A percentile compares a stretch with the other conserved stretches of the same genome.
phyloP scores from a whole-genome alignment of 306 rosid species.

The Cicer judaicum region DNA sequence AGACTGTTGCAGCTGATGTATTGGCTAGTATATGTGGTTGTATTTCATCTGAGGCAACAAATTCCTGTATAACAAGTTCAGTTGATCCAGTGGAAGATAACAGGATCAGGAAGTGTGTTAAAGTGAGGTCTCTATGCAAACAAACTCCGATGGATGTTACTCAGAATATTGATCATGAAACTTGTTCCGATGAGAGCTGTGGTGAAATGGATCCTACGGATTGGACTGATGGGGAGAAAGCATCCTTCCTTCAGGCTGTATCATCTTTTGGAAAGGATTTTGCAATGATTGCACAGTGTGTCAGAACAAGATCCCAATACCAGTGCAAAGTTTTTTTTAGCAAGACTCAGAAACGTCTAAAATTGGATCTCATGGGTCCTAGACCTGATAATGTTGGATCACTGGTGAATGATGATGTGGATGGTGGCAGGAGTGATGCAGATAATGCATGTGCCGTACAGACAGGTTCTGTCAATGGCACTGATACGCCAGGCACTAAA shows the following conservation, averaged over 20 bases:
- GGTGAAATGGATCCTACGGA: constrained; percentile 71
- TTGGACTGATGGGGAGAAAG: constrained; percentile 88
- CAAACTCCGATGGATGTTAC: constrained; percentile 48
- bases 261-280: constrained; percentile 79
- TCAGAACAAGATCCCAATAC: constrained; percentile 67
- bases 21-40: constrained; percentile 75
- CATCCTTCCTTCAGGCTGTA: constrained; percentile 71
- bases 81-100: constrained; percentile 57
- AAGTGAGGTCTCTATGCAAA: constrained; percentile 46
- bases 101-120: constrained; percentile 54
- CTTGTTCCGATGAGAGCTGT: constrained; percentile 81
- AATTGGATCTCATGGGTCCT: constrained; percentile 60
- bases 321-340: constrained; percentile 87
- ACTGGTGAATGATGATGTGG: constrained; percentile 55
- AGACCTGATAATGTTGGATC: constrained; percentile 52
- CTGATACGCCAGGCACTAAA: constrained; percentile 56
- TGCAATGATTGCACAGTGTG: constrained; percentile 56
- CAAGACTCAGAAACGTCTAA: constrained; percentile 78
- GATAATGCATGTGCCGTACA: constrained; percentile 67
- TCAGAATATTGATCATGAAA: constrained; percentile 59
- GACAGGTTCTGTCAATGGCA: constrained; percentile 50
- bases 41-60: constrained; percentile 66
- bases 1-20: constrained; percentile 69
- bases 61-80: constrained; percentile 68
- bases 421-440: constrained; percentile 73